Conservation (phyloP, 306 rosid species). For the Parietaria judaica region DNA sequence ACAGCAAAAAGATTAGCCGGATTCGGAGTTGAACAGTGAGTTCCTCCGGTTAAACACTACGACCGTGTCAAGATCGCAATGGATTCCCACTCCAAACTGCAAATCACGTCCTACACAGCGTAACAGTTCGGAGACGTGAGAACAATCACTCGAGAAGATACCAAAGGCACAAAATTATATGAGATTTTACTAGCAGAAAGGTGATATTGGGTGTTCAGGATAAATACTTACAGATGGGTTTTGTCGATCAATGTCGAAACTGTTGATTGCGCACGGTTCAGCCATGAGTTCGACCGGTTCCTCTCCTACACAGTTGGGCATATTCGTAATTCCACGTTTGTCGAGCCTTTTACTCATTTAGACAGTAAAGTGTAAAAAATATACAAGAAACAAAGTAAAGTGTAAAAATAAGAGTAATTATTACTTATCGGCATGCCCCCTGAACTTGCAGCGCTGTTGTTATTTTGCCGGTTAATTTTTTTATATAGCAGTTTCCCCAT, state of each 20-base stretch:
- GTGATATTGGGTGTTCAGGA: constrained; percentile 2
- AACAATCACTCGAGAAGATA: not conserved
- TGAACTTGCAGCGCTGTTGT: too few relatives aligned
- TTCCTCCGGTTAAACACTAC: constrained; percentile 16
- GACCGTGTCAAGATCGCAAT: constrained; percentile 62
- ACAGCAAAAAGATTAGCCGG: not conserved
- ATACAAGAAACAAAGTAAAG: too few relatives aligned
- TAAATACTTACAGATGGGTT: constrained; percentile 69
- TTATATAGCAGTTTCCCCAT: too few relatives aligned
- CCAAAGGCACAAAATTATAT: not conserved
- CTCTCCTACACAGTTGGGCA: constrained; percentile 40
- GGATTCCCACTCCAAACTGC: constrained; percentile 92
- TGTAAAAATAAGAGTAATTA: too few relatives aligned
- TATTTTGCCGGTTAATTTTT: too few relatives aligned
- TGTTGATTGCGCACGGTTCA: constrained; percentile 91
- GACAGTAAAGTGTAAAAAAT: too few relatives aligned
- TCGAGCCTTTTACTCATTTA: not conserved
- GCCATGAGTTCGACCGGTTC: constrained; percentile 68
- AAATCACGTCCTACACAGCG: constrained; percentile 69
- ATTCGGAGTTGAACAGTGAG: constrained; percentile 11
- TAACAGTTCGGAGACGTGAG: not conserved
- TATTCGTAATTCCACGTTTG: constrained; percentile 12
- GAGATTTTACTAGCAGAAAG: too few relatives aligned
- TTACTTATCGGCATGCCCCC: too few relatives aligned
- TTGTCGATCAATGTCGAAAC: constrained; percentile 79